Percentiles rank a stretch among this genome's conserved stretches.
Conservation (phyloP, 495 filamentous ascomycete species). For the Tuber magnatum region DNA sequence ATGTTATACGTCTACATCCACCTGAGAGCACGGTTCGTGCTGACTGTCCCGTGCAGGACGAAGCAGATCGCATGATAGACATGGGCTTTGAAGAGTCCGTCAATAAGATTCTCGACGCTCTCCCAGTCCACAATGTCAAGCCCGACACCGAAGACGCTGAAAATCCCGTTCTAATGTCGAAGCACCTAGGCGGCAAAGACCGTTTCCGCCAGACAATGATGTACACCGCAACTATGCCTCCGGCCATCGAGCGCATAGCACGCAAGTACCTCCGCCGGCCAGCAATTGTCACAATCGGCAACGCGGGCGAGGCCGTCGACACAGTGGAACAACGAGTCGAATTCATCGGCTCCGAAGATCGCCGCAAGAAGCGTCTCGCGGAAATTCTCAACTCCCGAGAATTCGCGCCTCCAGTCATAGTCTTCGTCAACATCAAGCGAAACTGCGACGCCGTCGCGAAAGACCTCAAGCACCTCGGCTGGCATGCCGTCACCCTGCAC, state of each 20-base stretch:
- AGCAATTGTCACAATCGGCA: constrained; percentile 90
- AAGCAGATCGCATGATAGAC: constrained; percentile 99
- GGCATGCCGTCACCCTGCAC: constrained; percentile 83
- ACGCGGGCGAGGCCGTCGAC: constrained; percentile 94
- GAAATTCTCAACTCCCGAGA: constrained; percentile 83
- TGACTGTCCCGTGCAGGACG: constrained; percentile 49
- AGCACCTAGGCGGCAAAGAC: constrained; percentile 72
- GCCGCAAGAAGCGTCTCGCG: constrained; percentile 88
- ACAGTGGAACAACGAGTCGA: constrained; percentile 97
- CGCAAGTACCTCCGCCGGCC: constrained; percentile 91
- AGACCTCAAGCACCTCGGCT: constrained; percentile 93
- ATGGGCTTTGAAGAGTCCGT: constrained; percentile 96
- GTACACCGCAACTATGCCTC: constrained; percentile 99
- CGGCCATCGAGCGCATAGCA: constrained; percentile 88
- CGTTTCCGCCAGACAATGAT: constrained; percentile 99
- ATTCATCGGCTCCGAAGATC: constrained; percentile 85
- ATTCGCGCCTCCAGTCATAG: constrained; percentile 89
- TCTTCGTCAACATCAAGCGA: constrained; percentile 99
- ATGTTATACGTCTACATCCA: not conserved
- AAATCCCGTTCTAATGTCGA: constrained; percentile 73
- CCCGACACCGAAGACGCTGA: constrained; percentile 93
- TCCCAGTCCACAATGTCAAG: constrained; percentile 92
- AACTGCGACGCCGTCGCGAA: constrained; percentile 94
- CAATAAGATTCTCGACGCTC: constrained; percentile 96
- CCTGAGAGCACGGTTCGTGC: constrained; percentile 39